A percentile compares a stretch with the other conserved stretches of the same genome.
These are phyloP conservation scores for Mycena galericulata DNA, from an alignment of 768 basidiomycete species.

Conservation along the genomic window DNA sequence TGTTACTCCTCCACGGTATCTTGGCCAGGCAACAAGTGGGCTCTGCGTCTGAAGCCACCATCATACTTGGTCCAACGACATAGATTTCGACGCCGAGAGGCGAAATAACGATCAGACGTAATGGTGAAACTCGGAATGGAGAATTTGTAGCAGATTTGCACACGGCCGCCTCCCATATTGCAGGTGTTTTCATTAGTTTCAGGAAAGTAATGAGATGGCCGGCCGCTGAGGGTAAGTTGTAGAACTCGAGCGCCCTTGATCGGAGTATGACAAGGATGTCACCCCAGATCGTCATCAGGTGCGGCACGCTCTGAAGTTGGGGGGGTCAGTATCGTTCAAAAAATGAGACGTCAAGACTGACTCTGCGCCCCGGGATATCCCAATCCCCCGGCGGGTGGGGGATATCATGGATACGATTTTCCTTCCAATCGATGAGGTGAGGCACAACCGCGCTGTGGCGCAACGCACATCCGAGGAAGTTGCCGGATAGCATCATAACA, in stretches of 20 bases:
- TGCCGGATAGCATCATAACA: slow-evolving; percentile 21
- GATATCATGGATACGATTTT: background rate
- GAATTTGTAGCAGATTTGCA: background rate
- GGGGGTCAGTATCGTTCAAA: background rate
- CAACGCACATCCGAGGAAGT: slow-evolving; percentile 17
- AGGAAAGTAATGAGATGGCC: background rate
- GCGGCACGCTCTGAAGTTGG: slow-evolving; percentile 14
- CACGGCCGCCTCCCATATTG: slow-evolving; percentile 21
- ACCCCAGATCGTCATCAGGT: slow-evolving; percentile 12
- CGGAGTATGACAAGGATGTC: background rate
- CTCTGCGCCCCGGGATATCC: slow-evolving; percentile 15
- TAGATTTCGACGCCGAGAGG: slow-evolving; percentile 4
- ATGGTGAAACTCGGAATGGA: background rate
- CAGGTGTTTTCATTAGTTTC: background rate
- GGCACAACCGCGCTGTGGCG: background rate
- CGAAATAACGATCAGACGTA: slow-evolving; percentile 7
- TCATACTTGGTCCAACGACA: background rate
- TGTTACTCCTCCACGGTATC: background rate
- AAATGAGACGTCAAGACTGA: background rate
- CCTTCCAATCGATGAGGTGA: slow-evolving; percentile 19
- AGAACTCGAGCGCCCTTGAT: background rate
- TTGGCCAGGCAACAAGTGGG: background rate
- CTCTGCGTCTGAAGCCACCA: background rate
- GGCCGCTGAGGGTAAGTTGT: background rate
- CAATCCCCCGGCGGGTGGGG: background rate